Conservation (phyloP, 441 rosid genomes). For the Macaranga tanarius region DNA sequence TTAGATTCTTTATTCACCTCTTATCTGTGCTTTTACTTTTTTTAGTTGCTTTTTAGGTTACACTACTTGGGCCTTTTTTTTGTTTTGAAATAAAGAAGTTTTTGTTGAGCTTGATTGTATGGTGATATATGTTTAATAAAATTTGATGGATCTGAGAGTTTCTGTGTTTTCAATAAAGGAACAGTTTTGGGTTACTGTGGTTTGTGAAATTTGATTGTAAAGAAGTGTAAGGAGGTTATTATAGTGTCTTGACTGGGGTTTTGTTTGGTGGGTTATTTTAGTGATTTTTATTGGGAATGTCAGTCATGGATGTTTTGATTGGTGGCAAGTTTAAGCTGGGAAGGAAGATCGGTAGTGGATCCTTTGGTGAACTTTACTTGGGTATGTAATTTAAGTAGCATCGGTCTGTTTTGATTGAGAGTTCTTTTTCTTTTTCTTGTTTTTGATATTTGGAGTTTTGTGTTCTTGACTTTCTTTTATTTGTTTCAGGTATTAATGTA, state of each 20-base stretch:
- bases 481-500: slow-evolving; percentile 67
- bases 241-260: slow-evolving; percentile 1
- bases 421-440: background rate
- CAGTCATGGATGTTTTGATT: slow-evolving; percentile 78
- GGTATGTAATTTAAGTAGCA: slow-evolving; percentile 42
- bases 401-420: slow-evolving; percentile 8
- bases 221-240: no score
- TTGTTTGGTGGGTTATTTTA: slow-evolving; percentile 3
- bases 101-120: slow-evolving; percentile 18
- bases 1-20: slow-evolving; percentile 13
- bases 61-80: background rate
- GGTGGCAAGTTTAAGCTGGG: slow-evolving; percentile 94
- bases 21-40: no score
- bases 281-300: slow-evolving; percentile 27
- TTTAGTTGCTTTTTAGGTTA: slow-evolving; percentile 2
- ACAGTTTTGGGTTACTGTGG: slow-evolving; percentile 25
- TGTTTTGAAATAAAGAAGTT: no score
- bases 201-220: slow-evolving; percentile 25
- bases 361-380: slow-evolving; percentile 91
- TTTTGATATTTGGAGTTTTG: slow-evolving; percentile 1
- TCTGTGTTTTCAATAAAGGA: slow-evolving; percentile 20
- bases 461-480: slow-evolving; percentile 1
- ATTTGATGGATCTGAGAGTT: slow-evolving; percentile 35
- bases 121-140: slow-evolving; percentile 1
- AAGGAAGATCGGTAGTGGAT: slow-evolving; percentile 95